phyloP scores from a whole-genome alignment of 129 eudicot genomes.

The Dittrichia graveolens region DNA sequence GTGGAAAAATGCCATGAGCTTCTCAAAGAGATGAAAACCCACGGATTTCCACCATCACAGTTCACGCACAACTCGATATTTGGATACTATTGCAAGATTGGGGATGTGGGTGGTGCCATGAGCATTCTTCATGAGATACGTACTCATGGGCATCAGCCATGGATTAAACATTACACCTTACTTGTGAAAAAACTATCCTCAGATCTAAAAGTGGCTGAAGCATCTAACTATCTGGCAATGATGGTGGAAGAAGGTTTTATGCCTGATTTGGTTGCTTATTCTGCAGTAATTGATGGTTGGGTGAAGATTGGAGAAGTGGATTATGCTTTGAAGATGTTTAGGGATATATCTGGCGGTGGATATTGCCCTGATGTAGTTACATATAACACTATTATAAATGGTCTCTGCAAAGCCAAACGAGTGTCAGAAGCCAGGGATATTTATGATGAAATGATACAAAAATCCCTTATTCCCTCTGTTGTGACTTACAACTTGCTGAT shows the following conservation, averaged over 20 bases:
- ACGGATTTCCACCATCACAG: slow-evolving; percentile 60
- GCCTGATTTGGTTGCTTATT: slow-evolving; percentile 68
- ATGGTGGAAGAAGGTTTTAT: slow-evolving; percentile 67
- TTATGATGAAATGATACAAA: slow-evolving; percentile 55
- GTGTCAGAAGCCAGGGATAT: slow-evolving; percentile 59
- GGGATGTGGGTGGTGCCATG: slow-evolving; percentile 62
- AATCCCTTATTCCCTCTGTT: slow-evolving; percentile 72
- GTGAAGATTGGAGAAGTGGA: slow-evolving; percentile 64
- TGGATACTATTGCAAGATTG: slow-evolving; percentile 66
- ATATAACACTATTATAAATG: slow-evolving; percentile 67
- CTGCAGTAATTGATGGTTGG: slow-evolving; percentile 78
- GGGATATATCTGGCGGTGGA: slow-evolving; percentile 55
- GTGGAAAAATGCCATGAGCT: slow-evolving; percentile 65
- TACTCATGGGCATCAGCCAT: slow-evolving; percentile 73
- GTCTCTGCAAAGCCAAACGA: slow-evolving; percentile 69
- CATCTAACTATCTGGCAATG: slow-evolving; percentile 54
- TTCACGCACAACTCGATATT: slow-evolving; percentile 84
- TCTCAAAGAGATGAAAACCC: slow-evolving; percentile 62
- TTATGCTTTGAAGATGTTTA: slow-evolving; percentile 59
- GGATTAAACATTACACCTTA: slow-evolving; percentile 81
- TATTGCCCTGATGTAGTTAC: slow-evolving; percentile 75
- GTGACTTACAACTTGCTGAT: slow-evolving; percentile 79
- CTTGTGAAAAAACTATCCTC: slow-evolving; percentile 66
- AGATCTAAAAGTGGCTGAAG: slow-evolving; percentile 52
- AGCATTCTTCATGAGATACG: slow-evolving; percentile 64